Evolutionary conservation across 23 red algal species (phyloP).

Genomic region (Gracilaria caudata): DNA sequence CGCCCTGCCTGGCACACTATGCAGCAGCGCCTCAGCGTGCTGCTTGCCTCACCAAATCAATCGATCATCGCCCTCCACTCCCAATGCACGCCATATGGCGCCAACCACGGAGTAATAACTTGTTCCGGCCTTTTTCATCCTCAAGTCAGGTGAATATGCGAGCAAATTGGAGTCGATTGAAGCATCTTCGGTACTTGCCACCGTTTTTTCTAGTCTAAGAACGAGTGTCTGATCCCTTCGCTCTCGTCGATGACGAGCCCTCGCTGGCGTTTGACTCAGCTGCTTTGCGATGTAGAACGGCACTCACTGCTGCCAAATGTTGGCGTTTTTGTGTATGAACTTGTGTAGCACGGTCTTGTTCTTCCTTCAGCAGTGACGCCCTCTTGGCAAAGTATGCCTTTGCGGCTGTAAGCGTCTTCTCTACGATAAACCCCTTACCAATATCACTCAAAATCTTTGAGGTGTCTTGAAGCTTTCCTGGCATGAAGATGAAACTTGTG

Average conservation of each 20-base stretch:
- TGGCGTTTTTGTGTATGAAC: constrained; percentile 76
- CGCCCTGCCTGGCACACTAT: no score
- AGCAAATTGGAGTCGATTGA: no score
- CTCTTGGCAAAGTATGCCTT: constrained; percentile 66
- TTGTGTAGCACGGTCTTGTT: constrained; percentile 66
- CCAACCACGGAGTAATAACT: no score
- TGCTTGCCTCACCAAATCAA: no score
- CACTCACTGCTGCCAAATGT: constrained; percentile 79
- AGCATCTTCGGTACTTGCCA: no score
- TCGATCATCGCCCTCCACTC: no score
- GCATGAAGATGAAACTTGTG: constrained; percentile 78
- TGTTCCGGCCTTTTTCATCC: no score
- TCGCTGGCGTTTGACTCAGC: constrained; percentile 16
- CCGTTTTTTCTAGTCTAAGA: no score
- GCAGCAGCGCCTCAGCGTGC: no score
- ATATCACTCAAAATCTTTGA: constrained; percentile 75
- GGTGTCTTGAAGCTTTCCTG: constrained; percentile 52
- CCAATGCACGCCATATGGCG: no score
- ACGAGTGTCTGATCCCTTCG: not conserved
- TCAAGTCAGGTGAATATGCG: no score
- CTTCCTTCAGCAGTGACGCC: constrained; percentile 64
- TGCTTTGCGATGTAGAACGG: constrained; percentile 69
- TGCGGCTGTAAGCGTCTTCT: constrained; percentile 62
- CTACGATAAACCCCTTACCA: constrained; percentile 82
- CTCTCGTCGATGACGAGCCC: constrained; percentile 13